Evolutionary conservation across 371 early-diverging fungal species (phyloP).

Genomic region (Rhizopus stolonifer): DNA sequence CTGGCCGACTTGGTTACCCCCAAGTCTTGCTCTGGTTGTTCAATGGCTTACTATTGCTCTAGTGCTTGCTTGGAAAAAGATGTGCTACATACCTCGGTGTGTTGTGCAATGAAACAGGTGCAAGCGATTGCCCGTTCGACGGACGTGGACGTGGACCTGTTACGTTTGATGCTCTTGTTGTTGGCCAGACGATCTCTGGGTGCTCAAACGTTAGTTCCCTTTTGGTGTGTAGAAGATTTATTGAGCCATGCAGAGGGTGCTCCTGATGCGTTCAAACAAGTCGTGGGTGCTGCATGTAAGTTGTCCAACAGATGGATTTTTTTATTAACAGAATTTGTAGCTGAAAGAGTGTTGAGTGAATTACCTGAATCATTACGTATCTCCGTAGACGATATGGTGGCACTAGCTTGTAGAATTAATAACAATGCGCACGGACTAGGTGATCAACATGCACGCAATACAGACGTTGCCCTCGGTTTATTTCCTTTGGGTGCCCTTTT

Average conservation of each 20-base stretch:
- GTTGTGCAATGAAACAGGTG: slow-evolving; percentile 45
- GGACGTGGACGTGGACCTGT: slow-evolving; percentile 55
- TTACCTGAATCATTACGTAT: slow-evolving; percentile 47
- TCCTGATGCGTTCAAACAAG: slow-evolving; percentile 49
- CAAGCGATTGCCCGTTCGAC: slow-evolving; percentile 50
- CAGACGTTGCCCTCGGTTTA: slow-evolving; percentile 60
- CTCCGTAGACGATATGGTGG: slow-evolving; percentile 53
- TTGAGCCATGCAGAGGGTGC: slow-evolving; percentile 58
- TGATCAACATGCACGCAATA: slow-evolving; percentile 53
- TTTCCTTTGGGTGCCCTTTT: slow-evolving; percentile 65
- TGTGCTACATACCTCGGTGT: slow-evolving; percentile 47
- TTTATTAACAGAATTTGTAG: not conserved
- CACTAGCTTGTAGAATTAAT: slow-evolving; percentile 65
- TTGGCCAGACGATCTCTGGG: slow-evolving; percentile 44
- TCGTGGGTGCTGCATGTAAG: slow-evolving; percentile 52
- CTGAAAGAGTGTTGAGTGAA: slow-evolving; percentile 40
- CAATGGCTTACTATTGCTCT: slow-evolving; percentile 62
- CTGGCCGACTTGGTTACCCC: slow-evolving; percentile 40
- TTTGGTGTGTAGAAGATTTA: slow-evolving; percentile 57
- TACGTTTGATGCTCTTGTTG: slow-evolving; percentile 51
- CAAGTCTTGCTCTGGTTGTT: slow-evolving; percentile 54
- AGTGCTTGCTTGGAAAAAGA: slow-evolving; percentile 51
- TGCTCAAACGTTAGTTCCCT: slow-evolving; percentile 37
- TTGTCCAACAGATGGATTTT: slow-evolving; percentile 1
- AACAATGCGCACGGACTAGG: slow-evolving; percentile 59